Conservation (phyloP, 148 eudicot genomes). For the Pouteria glomerata region DNA sequence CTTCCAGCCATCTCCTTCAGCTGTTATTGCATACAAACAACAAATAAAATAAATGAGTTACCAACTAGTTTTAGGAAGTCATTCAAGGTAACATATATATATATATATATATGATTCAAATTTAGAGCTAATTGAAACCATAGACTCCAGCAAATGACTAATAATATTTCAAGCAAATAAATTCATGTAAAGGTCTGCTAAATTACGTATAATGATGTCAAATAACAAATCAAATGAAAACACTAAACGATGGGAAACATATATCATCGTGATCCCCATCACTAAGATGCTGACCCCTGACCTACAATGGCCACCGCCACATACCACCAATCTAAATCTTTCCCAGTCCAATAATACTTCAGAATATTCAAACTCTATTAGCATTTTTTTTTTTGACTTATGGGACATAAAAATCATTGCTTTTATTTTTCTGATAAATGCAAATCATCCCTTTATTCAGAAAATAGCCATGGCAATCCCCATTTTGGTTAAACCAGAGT, state of each 20-base stretch:
- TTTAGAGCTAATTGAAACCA: neutral
- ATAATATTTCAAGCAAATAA: neutral
- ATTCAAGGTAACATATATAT: neutral
- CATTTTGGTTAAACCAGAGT: slow-evolving; percentile 1
- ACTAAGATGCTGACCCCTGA: neutral
- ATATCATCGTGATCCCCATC: neutral
- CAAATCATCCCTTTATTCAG: neutral
- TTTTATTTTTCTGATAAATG: no score
- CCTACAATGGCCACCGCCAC: neutral
- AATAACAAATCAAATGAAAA: neutral
- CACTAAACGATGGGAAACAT: neutral
- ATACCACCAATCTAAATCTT: neutral
- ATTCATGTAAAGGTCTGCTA: neutral
- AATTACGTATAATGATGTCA: neutral
- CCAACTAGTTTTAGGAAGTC: neutral
- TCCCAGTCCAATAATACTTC: neutral
- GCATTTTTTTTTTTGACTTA: neutral
- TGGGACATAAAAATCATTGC: no score
- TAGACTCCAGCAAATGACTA: neutral
- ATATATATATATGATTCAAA: neutral
- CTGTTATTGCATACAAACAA: slow-evolving; percentile 21
- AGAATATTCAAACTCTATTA: neutral
- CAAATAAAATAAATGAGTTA: slow-evolving; percentile 3
- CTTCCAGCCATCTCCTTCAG: slow-evolving; percentile 98
- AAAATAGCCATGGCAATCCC: neutral